Evolutionary conservation across 345 rosid species (phyloP).

Genomic region (Carallia pectinifolia): DNA sequence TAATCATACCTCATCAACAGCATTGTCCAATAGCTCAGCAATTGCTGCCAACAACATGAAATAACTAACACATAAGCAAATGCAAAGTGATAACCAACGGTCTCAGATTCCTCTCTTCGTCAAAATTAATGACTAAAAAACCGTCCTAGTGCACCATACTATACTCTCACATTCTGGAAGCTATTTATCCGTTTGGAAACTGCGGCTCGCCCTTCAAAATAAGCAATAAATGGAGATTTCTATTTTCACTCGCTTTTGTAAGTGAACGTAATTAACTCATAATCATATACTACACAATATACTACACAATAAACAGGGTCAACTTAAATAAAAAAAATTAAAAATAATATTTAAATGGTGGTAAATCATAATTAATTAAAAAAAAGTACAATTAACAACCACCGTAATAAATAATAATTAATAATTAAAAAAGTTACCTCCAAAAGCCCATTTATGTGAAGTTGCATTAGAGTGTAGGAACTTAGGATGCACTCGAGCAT

Average conservation of each 20-base stretch:
- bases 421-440: constrained; percentile 48
- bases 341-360: neutral
- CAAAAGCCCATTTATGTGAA: constrained; percentile 99
- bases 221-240: neutral
- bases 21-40: constrained; percentile 94
- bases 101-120: neutral
- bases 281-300: too few relatives aligned
- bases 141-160: neutral
- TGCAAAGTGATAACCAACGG: neutral
- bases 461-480: constrained; percentile 98
- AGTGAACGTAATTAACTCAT: too few relatives aligned
- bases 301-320: too few relatives aligned
- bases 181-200: neutral
- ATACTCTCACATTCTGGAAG: neutral
- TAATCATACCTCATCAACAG: constrained; percentile 80
- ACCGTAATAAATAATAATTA: neutral
- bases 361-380: too few relatives aligned
- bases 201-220: neutral
- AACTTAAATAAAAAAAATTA: too few relatives aligned
- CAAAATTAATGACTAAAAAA: neutral
- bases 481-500: constrained; percentile 93
- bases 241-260: too few relatives aligned
- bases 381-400: too few relatives aligned
- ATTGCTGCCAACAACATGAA: constrained; percentile 63
- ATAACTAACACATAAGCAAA: neutral